A percentile compares a stretch with the other conserved stretches of the same genome.
Evolutionary conservation across 2,329 filamentous ascomycete genomes (phyloP).

Genomic region (Chaetomiaceae sp.): DNA sequence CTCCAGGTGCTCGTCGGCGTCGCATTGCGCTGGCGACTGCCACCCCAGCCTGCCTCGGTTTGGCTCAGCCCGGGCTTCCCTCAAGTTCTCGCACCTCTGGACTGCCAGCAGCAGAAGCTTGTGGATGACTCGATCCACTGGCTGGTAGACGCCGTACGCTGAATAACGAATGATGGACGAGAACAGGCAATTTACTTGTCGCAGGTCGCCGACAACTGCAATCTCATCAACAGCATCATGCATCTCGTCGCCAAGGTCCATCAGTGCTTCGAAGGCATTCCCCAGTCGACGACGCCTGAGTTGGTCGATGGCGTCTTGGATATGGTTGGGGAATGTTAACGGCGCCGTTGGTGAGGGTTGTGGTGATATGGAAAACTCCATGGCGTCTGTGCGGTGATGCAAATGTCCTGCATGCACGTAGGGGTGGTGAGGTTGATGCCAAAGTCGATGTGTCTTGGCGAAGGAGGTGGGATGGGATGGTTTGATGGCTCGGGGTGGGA

Average conservation of each 20-base stretch:
- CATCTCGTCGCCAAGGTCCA: conserved; percentile 11
- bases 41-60: background rate
- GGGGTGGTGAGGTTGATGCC: background rate
- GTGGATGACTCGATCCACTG: conserved; percentile 3
- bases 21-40: background rate
- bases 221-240: background rate
- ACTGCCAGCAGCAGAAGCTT: background rate
- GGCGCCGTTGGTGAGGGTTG: background rate
- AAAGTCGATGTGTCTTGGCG: conserved; percentile 2
- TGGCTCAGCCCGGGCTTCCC: background rate
- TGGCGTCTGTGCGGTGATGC: background rate
- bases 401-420: background rate
- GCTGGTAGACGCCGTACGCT: conserved; percentile 1
- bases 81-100: background rate
- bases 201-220: background rate
- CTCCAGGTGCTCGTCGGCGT: conserved; percentile 7
- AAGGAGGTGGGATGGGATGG: background rate
- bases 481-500: background rate
- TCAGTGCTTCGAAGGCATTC: conserved; percentile 3
- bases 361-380: conserved; percentile 2
- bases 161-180: background rate
- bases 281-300: background rate
- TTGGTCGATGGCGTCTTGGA: background rate
- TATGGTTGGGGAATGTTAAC: background rate
- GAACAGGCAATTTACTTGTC: background rate